Evolutionary conservation across 192 early-diverging fungal genomes (phyloP), one percentile per base, ranked within the genome.

Genomic region (Podila verticillata): DNA sequence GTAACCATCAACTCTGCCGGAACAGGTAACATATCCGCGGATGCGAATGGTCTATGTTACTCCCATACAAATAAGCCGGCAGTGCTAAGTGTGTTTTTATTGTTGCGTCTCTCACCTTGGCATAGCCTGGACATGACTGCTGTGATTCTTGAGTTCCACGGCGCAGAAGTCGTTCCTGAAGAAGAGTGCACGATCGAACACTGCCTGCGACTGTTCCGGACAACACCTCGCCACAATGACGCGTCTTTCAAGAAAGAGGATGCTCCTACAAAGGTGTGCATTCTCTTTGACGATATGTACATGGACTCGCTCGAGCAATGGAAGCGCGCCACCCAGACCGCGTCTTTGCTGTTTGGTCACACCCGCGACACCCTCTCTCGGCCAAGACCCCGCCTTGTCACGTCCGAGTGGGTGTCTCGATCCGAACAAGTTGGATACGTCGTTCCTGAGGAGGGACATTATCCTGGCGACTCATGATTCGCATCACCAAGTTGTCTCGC

Each of bases 221-320:
- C 70, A 48, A 44, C 15, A 17, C 2, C n/a, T 13, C 24, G 19
- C 17, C 0, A 57, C 54, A n/a, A n/a, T n/a, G 44, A 63, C 44
- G 48, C 29, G 4, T 22, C 6, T 4, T 56, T 31, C 48, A 60
- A 35, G 32, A 48, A 59, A 15, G 48, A 60, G 10, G 48, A 70
- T 5, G 65, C 61, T 2, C 77, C 77, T 17, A 10, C 57, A 3
- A 48, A 65, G 28, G 57, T 80, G 3, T 26, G 66, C 17, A 31
- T 80, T 13, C 66, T 80, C 4, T 80, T 80, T 61, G 77, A 80
- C 57, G 60, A 65, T 0, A 36, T 64, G 12, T 80, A 80, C 29
- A 24, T 80, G 39, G 70, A 80, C n/a, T 39, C 69, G 15, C 20
- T 80, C 12, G 70, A 80, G 13, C 39, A 68, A 17, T 80, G 77